Base-by-base conservation (phyloP, 1,284 basidiomycete genomes). In the Cutaneotrichosporon mucoides region DNA sequence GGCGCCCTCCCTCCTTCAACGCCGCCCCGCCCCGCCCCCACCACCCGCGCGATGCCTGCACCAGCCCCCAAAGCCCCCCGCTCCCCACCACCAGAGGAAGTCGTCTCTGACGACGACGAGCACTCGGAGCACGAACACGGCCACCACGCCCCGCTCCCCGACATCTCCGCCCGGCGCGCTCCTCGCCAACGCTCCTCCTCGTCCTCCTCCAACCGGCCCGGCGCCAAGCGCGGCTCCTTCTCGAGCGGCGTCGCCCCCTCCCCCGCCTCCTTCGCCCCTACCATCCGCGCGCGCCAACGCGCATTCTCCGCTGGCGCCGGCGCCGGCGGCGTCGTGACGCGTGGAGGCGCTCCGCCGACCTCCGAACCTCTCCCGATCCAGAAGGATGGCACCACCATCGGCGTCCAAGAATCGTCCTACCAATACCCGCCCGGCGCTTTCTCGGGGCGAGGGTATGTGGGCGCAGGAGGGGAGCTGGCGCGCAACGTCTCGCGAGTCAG, bases 401-500 rank as follows among this genome's bases (percentile, higher is more conserved):
- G 37, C 45, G n/a, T 33, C 44, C 43, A 45, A 10, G 35, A 44
- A 8, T 11, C 9, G 2, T 40, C 38, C 38, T 12, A 40, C 4
- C 38, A 40, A 8, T 12, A 12, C 5, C 38, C 38, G 2, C 8
- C 38, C 4, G 38, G 8, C 2, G 12, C 38, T 2, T 24, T 24
- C 24, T 24, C 24, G 24, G 24, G 24, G 2, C 8, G 12, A 8
- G 35, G 13, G 12, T 11, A 33, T 11, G 3, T n/a, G 37, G 2
- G 33, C 53, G 36, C 38, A 1, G 61, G 66, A 43, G 24, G 48
- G 1, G 53, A 59, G 2, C 24, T 69, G 8, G 46, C 59, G n/a
- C 62, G 49, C 1, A 59, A 63, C n/a, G 40, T 54, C 8, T 65
- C 64, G 15, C 56, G 61, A 37, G 16, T 67, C 13, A 57, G 53